phyloP scores from a whole-genome alignment of 371 early-diverging fungal species.

The Chytridium lagenaria region DNA sequence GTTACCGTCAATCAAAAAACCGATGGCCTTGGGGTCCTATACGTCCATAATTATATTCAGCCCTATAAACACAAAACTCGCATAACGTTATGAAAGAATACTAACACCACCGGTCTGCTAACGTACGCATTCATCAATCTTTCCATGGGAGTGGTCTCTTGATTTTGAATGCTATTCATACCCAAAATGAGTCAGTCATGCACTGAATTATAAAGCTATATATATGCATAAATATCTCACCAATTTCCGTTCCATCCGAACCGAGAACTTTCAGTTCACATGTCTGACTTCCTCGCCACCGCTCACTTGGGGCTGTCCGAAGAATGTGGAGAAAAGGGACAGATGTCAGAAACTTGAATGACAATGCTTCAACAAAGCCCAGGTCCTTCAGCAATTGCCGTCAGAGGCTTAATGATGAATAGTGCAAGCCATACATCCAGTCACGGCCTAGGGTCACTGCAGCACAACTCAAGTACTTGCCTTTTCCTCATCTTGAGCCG shows the following conservation, averaged over 20 bases:
- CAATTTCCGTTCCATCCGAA: slow-evolving; percentile 27
- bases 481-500: background rate
- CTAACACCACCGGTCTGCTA: slow-evolving; percentile 44
- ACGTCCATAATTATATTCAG: background rate
- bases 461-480: background rate
- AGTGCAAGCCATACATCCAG: background rate
- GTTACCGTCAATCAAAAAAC: slow-evolving; percentile 89
- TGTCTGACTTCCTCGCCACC: slow-evolving; percentile 29
- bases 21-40: slow-evolving; percentile 71
- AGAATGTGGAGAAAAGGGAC: no score
- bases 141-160: slow-evolving; percentile 84
- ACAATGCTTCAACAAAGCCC: no score
- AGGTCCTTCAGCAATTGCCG: no score
- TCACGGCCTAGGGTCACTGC: background rate
- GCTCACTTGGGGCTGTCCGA: background rate
- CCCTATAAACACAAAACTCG: background rate
- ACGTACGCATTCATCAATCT: slow-evolving; percentile 89
- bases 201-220: no score
- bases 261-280: slow-evolving; percentile 35
- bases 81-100: slow-evolving; percentile 15
- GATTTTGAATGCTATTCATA: slow-evolving; percentile 78
- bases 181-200: no score
- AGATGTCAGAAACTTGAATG: no score
- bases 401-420: background rate
- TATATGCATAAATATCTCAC: no score